A percentile compares a stretch with the other conserved stretches of the same genome.
These are phyloP conservation scores for Saccharomycopsis capsularis DNA, from an alignment of 805 yeast genomes.

Conservation along the genomic window DNA sequence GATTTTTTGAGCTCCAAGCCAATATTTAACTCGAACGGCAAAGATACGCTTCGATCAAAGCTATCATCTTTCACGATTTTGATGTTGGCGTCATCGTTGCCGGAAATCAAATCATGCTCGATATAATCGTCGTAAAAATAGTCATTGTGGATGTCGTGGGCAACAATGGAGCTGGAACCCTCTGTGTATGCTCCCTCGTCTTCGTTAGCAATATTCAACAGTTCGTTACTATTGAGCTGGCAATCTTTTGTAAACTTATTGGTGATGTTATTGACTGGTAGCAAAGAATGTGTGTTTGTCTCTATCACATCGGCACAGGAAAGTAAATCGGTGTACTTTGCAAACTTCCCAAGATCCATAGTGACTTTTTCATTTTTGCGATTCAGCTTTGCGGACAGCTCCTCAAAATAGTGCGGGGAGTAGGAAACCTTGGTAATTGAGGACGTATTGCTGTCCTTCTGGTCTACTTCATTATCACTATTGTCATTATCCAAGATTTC, in stretches of 20 bases:
- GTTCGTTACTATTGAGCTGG: no score
- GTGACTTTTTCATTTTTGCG: not conserved
- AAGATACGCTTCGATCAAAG: not conserved
- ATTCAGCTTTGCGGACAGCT: no score
- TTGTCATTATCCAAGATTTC: not conserved
- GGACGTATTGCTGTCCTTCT: not conserved
- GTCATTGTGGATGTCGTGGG: not conserved
- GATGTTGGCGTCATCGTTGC: not conserved
- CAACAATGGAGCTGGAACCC: no score
- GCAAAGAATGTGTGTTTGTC: no score
- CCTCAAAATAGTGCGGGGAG: not conserved
- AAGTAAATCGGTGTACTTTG: not conserved
- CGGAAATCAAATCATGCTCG: not conserved
- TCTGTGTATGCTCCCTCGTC: no score
- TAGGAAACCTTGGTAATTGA: not conserved
- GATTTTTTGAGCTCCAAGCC: not conserved
- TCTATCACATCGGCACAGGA: not conserved
- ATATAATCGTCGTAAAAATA: not conserved
- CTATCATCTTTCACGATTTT: not conserved
- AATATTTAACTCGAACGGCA: conserved; percentile 3
- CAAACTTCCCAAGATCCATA: not conserved
- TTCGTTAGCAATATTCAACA: no score
- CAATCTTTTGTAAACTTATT: no score
- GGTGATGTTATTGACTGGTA: no score
- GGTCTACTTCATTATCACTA: not conserved